Percentiles rank a stretch among this genome's conserved stretches.
These are phyloP conservation scores for Exserohilum turcica DNA, from an alignment of 2,329 filamentous ascomycete species.

Conservation along the genomic window DNA sequence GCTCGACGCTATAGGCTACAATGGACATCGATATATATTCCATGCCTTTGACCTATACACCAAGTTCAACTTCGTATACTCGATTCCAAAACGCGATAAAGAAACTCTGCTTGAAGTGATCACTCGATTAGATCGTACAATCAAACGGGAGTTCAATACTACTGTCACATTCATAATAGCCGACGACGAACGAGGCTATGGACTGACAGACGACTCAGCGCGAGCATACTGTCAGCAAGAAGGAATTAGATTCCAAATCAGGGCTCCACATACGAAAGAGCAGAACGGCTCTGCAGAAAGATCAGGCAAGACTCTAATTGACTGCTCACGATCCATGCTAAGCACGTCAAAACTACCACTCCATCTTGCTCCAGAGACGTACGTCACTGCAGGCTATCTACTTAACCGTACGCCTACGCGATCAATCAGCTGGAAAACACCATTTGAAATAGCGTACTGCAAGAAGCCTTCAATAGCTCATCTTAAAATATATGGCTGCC, in stretches of 20 bases:
- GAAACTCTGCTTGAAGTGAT: conserved; percentile 9
- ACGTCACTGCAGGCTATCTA: conserved; percentile 15
- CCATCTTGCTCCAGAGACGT: conserved; percentile 11
- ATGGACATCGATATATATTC: too few relatives aligned
- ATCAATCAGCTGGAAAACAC: conserved; percentile 21
- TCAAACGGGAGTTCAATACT: conserved; percentile 14
- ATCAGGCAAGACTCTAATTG: conserved; percentile 16
- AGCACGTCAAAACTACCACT: conserved; percentile 8
- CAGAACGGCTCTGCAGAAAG: conserved; percentile 20
- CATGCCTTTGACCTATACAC: conserved; percentile 1
- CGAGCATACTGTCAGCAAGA: conserved; percentile 1
- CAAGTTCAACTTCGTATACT: conserved; percentile 3
- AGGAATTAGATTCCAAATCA: conserved; percentile 3
- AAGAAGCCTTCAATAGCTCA: conserved; percentile 18
- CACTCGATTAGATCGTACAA: conserved; percentile 47
- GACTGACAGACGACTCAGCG: background rate
- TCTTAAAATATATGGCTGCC: conserved; percentile 12
- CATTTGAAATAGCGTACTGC: conserved; percentile 14
- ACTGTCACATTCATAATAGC: conserved; percentile 15
- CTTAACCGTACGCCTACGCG: conserved; percentile 18
- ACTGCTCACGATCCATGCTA: conserved; percentile 4
- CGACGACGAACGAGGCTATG: conserved; percentile 11
- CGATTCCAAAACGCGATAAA: conserved; percentile 6
- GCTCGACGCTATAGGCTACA: too few relatives aligned
- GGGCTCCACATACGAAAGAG: conserved; percentile 7